Evolutionary conservation across 2,329 filamentous ascomycete species (phyloP).

Genomic region (Cordyceps tenuipes): DNA sequence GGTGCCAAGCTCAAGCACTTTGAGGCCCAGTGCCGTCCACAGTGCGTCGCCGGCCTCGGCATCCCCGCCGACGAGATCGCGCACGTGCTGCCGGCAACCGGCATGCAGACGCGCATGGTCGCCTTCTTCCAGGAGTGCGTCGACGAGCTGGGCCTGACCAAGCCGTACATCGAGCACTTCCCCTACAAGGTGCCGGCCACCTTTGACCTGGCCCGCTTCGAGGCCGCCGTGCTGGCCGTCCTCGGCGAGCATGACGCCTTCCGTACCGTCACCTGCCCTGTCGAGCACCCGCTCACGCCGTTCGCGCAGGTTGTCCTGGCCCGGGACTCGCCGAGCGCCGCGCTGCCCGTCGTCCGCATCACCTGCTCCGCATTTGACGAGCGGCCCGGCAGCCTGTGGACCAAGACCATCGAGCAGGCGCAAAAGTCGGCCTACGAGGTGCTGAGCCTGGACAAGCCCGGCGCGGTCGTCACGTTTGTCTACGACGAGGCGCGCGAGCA

Average conservation of each 20-base stretch:
- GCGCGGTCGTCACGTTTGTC: conserved; percentile 8
- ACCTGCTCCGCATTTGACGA: conserved; percentile 10
- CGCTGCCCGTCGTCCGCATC: conserved; percentile 4
- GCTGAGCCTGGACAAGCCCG: conserved; percentile 6
- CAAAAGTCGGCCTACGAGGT: conserved; percentile 10
- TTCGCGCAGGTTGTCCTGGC: conserved; percentile 12
- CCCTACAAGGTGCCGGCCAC: conserved; percentile 10
- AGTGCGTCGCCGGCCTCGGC: conserved; percentile 4
- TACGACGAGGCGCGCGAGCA: conserved; percentile 7
- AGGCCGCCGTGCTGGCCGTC: conserved; percentile 11
- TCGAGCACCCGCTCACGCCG: conserved; percentile 12
- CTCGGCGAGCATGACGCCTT: conserved; percentile 13
- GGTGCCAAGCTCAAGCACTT: conserved; percentile 11
- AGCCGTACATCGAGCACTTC: conserved; percentile 12
- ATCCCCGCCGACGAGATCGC: conserved; percentile 9
- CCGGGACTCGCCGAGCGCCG: neutral
- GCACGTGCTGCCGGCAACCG: conserved; percentile 9
- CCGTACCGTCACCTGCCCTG: conserved; percentile 12
- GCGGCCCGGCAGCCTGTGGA: conserved; percentile 8
- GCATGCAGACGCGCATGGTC: conserved; percentile 11
- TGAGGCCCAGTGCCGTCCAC: conserved; percentile 3
- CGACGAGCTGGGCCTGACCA: conserved; percentile 3
- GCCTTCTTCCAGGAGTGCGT: conserved; percentile 10
- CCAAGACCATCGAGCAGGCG: conserved; percentile 2
- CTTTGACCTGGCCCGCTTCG: conserved; percentile 11